phyloP scores from a whole-genome alignment of 495 filamentous ascomycete genomes.

The Tuber brumale region DNA sequence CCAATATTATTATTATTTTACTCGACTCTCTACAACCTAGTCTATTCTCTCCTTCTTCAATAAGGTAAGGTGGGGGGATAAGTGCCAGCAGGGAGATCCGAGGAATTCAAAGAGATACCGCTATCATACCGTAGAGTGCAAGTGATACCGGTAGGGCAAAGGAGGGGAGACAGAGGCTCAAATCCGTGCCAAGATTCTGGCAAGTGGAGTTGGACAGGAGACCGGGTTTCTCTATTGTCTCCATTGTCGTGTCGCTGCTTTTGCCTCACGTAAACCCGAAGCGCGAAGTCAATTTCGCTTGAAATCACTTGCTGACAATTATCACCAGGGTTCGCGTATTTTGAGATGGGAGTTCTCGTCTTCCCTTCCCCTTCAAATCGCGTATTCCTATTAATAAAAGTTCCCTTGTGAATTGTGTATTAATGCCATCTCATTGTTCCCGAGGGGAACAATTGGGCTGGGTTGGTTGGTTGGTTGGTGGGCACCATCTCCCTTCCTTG shows the following conservation, averaged over 20 bases:
- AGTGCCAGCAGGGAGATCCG: neutral
- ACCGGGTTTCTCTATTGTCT: neutral
- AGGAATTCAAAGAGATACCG: neutral
- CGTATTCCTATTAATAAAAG: neutral
- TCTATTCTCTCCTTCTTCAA: neutral
- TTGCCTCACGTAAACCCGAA: neutral
- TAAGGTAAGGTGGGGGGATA: neutral
- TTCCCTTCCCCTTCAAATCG: neutral
- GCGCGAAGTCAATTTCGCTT: conserved; percentile 2
- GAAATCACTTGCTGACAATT: neutral
- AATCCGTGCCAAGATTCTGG: neutral
- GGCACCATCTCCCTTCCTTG: neutral
- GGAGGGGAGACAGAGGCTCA: neutral
- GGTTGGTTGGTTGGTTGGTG: neutral
- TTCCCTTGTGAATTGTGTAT: neutral
- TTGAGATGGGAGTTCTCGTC: neutral
- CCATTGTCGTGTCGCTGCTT: neutral
- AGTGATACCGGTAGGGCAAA: neutral
- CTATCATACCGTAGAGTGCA: neutral
- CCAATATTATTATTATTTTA: neutral
- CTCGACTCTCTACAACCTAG: neutral
- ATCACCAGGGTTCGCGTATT: neutral
- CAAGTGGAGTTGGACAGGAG: neutral
- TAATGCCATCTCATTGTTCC: neutral
- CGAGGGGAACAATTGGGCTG: neutral